Evolutionary conservation across 768 basidiomycete genomes (phyloP).

Genomic region (Serendipita sp.): DNA sequence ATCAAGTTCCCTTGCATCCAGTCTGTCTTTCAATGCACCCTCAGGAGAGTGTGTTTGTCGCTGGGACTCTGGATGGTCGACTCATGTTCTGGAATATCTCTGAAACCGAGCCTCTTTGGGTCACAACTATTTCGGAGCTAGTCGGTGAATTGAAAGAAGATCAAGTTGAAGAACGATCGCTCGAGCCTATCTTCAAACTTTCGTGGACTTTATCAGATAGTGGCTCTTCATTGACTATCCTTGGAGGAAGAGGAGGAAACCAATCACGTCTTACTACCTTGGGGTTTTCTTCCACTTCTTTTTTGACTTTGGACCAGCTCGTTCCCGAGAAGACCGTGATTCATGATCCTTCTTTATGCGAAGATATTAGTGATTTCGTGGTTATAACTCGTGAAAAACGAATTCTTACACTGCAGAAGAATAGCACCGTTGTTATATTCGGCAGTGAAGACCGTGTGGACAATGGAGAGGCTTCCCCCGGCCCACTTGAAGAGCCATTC

Average conservation of each 20-base stretch:
- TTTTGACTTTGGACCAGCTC: not conserved
- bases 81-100: not conserved
- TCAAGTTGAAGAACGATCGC: not conserved
- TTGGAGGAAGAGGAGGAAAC: not conserved
- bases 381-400: not conserved
- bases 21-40: constrained; percentile 1
- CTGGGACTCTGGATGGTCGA: not conserved
- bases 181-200: not conserved
- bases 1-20: not conserved
- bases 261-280: not conserved
- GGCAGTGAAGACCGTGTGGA: not conserved
- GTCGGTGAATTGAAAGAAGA: not conserved
- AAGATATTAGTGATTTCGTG: not conserved
- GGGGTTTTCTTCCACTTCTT: not conserved
- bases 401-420: not conserved
- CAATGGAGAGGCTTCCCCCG: not conserved
- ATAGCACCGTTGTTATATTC: not conserved
- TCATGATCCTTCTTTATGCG: not conserved
- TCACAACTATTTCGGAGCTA: not conserved
- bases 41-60: not conserved
- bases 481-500: not conserved
- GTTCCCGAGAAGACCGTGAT: not conserved
- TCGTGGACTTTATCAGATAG: not conserved
- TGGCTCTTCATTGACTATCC: not conserved
- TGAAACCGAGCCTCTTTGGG: not conserved